Conservation (phyloP, 176 grass and related monocot genomes). For the Cymbopogon citratus region DNA sequence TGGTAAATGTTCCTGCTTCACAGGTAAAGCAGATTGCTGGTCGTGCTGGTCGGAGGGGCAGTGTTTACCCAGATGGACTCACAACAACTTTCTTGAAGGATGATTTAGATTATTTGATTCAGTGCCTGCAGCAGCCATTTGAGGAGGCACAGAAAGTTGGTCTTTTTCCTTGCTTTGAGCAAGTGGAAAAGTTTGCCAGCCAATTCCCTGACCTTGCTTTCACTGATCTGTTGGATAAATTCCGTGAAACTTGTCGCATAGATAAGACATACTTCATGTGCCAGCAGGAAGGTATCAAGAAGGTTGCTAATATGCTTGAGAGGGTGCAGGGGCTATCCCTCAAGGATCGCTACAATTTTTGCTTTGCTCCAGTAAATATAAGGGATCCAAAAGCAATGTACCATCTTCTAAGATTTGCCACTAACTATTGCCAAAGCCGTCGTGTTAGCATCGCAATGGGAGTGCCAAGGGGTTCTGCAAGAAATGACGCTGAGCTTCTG, state of each 20-base stretch:
- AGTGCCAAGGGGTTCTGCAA: slow-evolving; percentile 73
- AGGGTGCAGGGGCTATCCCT: slow-evolving; percentile 72
- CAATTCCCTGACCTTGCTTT: slow-evolving; percentile 59
- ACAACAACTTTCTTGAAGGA: slow-evolving; percentile 72
- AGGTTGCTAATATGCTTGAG: slow-evolving; percentile 96
- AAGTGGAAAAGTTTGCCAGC: slow-evolving; percentile 85
- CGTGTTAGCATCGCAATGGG: slow-evolving; percentile 88
- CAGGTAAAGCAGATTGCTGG: slow-evolving; percentile 98
- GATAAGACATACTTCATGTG: slow-evolving; percentile 87
- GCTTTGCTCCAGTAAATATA: slow-evolving; percentile 89
- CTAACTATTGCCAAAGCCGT: slow-evolving; percentile 60
- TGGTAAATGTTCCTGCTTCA: slow-evolving; percentile 65
- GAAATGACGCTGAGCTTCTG: slow-evolving; percentile 83
- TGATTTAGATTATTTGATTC: slow-evolving; percentile 86
- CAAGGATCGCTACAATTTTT: slow-evolving; percentile 87
- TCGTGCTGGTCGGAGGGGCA: slow-evolving; percentile 82
- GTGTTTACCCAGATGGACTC: slow-evolving; percentile 85
- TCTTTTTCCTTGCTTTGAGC: slow-evolving; percentile 91
- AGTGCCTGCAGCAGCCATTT: slow-evolving; percentile 86
- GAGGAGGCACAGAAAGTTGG: slow-evolving; percentile 68
- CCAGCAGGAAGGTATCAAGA: slow-evolving; percentile 63
- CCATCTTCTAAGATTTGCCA: slow-evolving; percentile 89
- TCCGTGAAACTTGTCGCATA: slow-evolving; percentile 69
- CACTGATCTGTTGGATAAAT: slow-evolving; percentile 71
- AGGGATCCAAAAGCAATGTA: slow-evolving; percentile 97